Base-by-base conservation (phyloP, 176 grass and related monocot genomes). In the Musa troglodytarum region DNA sequence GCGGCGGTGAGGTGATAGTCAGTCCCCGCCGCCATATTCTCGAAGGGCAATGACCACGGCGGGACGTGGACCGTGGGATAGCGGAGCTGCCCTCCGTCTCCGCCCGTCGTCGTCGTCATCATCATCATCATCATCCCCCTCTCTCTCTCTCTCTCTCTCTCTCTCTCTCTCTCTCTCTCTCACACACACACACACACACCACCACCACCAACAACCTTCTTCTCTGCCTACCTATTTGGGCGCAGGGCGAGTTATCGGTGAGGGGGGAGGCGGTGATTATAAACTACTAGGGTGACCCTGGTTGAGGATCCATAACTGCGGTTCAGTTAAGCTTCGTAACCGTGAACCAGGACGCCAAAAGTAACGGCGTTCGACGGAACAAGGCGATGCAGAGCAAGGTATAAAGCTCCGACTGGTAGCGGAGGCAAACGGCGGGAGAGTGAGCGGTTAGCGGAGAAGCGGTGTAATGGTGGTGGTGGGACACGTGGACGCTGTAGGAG, bases 21-120 rank as follows among this genome's bases (percentile, higher is more conserved):
- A 11, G 80, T 79, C 28, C 90, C 90, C 66, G 76, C 81, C 10
- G 84, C 74, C 0, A 84, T 80, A 17, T 90, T 77, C 26, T 52
- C 85, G 1, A 86, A 89, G 43, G 82, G 77, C 54, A 21, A 62
- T 84, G 55, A n/a, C 94, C 90, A 98, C 67, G 88, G 94, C 34
- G 88, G 86, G 13, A 86, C 86, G 28, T 74, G 61, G 1, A 87
- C 73, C 71, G 69, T 75, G 24, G 68, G 85, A 70, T 79, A 68
- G 19, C 28, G 4, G 6, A 9, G 68, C 50, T 52, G 53, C 10
- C 84, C 78, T 0, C 85, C 78, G 63, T 92, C 87, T 17, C 90
- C 82, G 6, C 67, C 67, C 8, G 19, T 10, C 68, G 51, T 70
- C 68, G 50, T 20, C 17, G 10, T 70, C 68, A 1, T 50, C 57